Conservation (phyloP, 2,329 filamentous ascomycete species). For the Zasmidium angulare region DNA sequence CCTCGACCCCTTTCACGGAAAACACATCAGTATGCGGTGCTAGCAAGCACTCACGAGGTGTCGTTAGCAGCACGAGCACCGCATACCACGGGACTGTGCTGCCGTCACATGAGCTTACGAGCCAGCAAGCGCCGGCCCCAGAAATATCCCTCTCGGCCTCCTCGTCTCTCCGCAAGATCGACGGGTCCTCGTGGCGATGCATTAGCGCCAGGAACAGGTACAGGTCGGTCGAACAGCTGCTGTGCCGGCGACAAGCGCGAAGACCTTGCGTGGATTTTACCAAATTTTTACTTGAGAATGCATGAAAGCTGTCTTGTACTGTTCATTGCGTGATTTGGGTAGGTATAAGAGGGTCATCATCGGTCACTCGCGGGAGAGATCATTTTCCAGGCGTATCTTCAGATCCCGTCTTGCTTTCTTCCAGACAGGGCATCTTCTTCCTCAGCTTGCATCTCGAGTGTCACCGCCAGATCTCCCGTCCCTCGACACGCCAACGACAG, state of each 20-base stretch:
- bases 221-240: not conserved
- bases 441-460: not conserved
- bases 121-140: not conserved
- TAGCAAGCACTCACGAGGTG: not conserved
- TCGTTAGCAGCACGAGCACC: not conserved
- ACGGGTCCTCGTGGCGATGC: not conserved
- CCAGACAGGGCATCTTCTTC: not conserved
- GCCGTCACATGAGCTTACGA: not conserved
- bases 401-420: not conserved
- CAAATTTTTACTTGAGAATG: not conserved
- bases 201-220: not conserved
- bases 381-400: no score
- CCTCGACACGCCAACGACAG: not conserved
- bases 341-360: no score
- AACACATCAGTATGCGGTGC: not conserved
- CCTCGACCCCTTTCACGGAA: no score
- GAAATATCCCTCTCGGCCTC: not conserved
- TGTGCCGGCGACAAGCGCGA: not conserved
- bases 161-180: not conserved
- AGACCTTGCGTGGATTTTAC: not conserved
- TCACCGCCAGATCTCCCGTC: not conserved
- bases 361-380: no score
- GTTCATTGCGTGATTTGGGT: not conserved
- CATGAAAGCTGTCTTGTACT: not conserved
- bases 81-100: not conserved